Base-by-base conservation (phyloP, 768 basidiomycete genomes). In the Suillus decipiens region DNA sequence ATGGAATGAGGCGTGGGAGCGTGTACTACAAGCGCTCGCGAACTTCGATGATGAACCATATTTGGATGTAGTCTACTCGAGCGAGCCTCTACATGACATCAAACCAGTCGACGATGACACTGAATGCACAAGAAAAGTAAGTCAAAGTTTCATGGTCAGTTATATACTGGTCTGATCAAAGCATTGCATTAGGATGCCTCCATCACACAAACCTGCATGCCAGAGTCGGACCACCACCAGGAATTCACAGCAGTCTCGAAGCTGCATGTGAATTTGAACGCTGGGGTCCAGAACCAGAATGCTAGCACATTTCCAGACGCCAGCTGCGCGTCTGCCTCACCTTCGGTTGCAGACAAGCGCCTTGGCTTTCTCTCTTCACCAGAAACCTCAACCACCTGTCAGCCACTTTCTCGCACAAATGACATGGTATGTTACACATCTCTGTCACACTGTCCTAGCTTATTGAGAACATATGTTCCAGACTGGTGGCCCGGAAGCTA, bases 281-380 rank as follows among this genome's bases (percentile, higher is more conserved):
- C 8, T 5, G 17, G 17, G 1, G 10, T 41, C 10, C 56, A 41
- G 11, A 31, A 28, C 33, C 60, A 60, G 36, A 34, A 51, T 24
- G 36, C 19, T 24, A 55, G 31, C 53, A 31, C 36, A 34, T 9
- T 50, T 31, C 17, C 24, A 7, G 55, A 56, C 24, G 56, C 33
- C 28, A 24, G 41, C 60, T 62, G 61, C 61, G 45, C n/a, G 6
- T 47, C 17, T 62, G 61, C 61, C 61, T 59, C 61, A 31, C 60
- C 28, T 61, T 39, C 5, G 12, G 41, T 17, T 17, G 12, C 42
- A 34, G 12, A 62, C 28, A 12, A 61, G 51, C 51, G 14, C 14
- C 3, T 59, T 61, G 15, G 19, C 19, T 42, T 19, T 57, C 28
- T 61, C 36, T 42, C 36, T n/a, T 59, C 36, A 39, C 34, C 61